These are phyloP conservation scores for Yamadazyma paraphyllophila DNA, from an alignment of 805 yeast genomes.

Conservation along the genomic window DNA sequence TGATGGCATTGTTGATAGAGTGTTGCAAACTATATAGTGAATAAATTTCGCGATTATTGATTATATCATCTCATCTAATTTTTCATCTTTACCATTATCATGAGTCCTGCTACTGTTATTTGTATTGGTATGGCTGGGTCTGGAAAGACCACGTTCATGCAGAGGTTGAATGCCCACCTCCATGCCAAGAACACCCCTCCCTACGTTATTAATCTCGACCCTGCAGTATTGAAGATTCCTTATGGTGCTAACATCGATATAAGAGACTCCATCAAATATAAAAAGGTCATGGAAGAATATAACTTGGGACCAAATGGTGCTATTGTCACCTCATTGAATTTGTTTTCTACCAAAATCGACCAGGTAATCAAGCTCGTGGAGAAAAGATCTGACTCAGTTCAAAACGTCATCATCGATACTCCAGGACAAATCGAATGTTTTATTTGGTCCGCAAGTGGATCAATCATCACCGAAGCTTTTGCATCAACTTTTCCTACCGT, in stretches of 20 bases:
- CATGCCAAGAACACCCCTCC: constrained; percentile 75
- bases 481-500: constrained; percentile 96
- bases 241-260: constrained; percentile 93
- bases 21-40: constrained; percentile 22
- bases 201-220: constrained; percentile 91
- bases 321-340: constrained; percentile 88
- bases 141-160: constrained; percentile 98
- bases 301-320: constrained; percentile 98
- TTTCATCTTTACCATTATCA: constrained; percentile 8
- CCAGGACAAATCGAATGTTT: constrained; percentile 99
- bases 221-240: constrained; percentile 93
- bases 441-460: constrained; percentile 97
- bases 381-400: constrained; percentile 56
- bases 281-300: constrained; percentile 94
- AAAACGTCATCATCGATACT: constrained; percentile 86
- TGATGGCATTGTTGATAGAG: constrained; percentile 62
- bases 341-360: constrained; percentile 93
- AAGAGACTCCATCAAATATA: constrained; percentile 92
- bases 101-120: constrained; percentile 40
- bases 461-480: constrained; percentile 93
- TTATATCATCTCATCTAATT: constrained; percentile 5
- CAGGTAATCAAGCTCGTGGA: constrained; percentile 87
- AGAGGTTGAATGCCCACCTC: constrained; percentile 84
- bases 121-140: constrained; percentile 59
- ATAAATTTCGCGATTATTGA: background rate